Base-by-base conservation (phyloP, 345 rosid species). In the Eucalyptus grandis region DNA sequence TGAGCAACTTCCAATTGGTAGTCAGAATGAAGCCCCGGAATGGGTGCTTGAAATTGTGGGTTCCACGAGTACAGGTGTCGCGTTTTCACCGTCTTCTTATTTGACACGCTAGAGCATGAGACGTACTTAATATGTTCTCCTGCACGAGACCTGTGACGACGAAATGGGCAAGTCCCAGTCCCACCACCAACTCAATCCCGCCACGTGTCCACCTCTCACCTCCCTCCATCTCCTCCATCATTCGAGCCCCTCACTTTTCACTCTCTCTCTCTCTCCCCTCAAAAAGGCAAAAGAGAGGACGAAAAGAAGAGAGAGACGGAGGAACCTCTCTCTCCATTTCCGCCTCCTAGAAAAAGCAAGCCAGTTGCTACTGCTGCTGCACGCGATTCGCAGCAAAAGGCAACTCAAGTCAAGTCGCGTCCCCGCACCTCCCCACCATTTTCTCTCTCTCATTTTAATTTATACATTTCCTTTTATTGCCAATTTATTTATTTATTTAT, bases 121-220 rank as follows among this genome's bases (percentile, higher is more conserved):
- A 43, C 43, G 43, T 43, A 1, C 43, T 43, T 43, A 43, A 43
- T 43, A 5, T 43, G 1, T 43, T 43, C 43, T 43, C 43, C 43
- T 1, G 2, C 43, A 24, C 0, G 67, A 60, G 12, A 16, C 21
- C 11, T 0, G 80, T n/a, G 56, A 53, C 56, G 40, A 67, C 1
- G 77, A 65, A 65, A 65, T 0, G 77, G 37, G 4, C 80, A 67
- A n/a, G 80, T 8, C 56, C 56, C 10, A 53, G 56, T 19, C 10
- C 24, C 56, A 53, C 56, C 56, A 31, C 80, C 21, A n/a, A 14
- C 11, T 31, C 80, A n/a, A 67, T n/a, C 17, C 69, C 34, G 0
- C 40, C 80, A 31, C 43, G 80, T 31, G 43, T 67, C 80, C 19
- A 31, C 40, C 40, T n/a, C 40, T 67, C 77, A n/a, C 40, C 40